These are phyloP conservation scores for Arthrobotrys conoides DNA, from an alignment of 2,329 filamentous ascomycete genomes.

Conservation along the genomic window DNA sequence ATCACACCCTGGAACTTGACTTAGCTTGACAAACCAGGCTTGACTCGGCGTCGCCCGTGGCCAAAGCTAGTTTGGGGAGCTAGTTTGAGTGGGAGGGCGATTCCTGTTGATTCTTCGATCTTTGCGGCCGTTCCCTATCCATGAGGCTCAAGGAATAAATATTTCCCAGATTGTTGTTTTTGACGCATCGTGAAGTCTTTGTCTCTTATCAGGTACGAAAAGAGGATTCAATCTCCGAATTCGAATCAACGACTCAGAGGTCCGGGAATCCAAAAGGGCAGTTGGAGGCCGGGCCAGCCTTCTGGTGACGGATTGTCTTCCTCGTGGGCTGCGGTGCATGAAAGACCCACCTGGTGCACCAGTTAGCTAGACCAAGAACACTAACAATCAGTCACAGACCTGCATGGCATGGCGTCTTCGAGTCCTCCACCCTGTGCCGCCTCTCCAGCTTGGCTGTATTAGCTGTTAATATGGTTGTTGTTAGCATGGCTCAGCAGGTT, in stretches of 20 bases:
- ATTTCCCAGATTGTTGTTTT: not conserved
- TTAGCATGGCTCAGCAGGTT: constrained; percentile 2
- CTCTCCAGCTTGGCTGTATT: constrained; percentile 19
- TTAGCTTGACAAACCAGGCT: constrained; percentile 17
- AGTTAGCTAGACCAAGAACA: not conserved
- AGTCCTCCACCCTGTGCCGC: constrained; percentile 34
- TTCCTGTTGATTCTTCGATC: constrained; percentile 45
- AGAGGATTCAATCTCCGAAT: not conserved
- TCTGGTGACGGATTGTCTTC: constrained; percentile 7
- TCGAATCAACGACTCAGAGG: constrained; percentile 7
- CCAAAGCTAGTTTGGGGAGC: constrained; percentile 8
- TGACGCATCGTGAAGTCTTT: not conserved
- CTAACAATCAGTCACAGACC: constrained; percentile 40
- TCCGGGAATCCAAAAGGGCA: constrained; percentile 9
- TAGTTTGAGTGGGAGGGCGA: constrained; percentile 29
- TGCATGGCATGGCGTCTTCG: constrained; percentile 18
- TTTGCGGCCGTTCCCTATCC: constrained; percentile 3
- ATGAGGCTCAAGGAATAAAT: not conserved
- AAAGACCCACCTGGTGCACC: constrained; percentile 20
- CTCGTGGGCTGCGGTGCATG: constrained; percentile 19
- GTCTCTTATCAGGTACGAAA: not conserved
- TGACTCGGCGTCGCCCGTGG: constrained; percentile 3
- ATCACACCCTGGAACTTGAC: constrained; percentile 9
- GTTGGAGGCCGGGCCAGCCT: not conserved
- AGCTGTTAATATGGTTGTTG: not conserved